Evolutionary conservation across 1,139 yeast genomes (phyloP).

Genomic region (Tardiomyces blankii): DNA sequence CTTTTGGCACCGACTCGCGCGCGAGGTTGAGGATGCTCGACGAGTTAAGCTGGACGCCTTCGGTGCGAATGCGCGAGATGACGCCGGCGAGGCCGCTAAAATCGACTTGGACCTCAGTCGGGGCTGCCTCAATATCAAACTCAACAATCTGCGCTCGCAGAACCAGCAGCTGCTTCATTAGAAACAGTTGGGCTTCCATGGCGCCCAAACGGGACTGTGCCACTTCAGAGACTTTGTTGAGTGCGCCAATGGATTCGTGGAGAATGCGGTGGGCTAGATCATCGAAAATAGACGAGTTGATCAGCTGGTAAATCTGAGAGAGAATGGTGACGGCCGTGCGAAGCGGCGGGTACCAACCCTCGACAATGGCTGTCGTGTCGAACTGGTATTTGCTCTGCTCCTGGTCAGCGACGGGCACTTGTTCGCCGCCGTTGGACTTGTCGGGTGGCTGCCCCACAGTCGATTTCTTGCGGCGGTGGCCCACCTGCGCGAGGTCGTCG

Average conservation of each 20-base stretch:
- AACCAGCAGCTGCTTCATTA: conserved; percentile 60
- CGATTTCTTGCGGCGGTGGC: conserved; percentile 31
- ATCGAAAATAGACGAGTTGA: conserved; percentile 67
- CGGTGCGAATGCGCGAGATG: conserved; percentile 33
- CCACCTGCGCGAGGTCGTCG: conserved; percentile 47
- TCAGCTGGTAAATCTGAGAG: conserved; percentile 69
- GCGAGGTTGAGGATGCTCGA: conserved; percentile 48
- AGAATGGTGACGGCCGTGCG: conserved; percentile 58
- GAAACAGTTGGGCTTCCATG: conserved; percentile 53
- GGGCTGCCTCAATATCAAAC: conserved; percentile 70
- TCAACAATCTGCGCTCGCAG: conserved; percentile 60
- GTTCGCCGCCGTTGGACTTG: too few relatives aligned
- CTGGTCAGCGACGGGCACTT: too few relatives aligned
- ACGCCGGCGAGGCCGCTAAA: conserved; percentile 57
- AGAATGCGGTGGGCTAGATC: conserved; percentile 83
- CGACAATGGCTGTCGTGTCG: conserved; percentile 7
- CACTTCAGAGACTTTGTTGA: conserved; percentile 39
- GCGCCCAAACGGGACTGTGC: conserved; percentile 33
- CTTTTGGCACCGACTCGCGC: conserved; percentile 64
- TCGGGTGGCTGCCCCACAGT: conserved; percentile 2
- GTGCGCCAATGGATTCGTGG: conserved; percentile 59
- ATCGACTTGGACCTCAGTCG: conserved; percentile 64
- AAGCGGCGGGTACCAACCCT: conserved; percentile 58
- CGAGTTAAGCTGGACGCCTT: conserved; percentile 18
- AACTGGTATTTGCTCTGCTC: conserved; percentile 5